Evolutionary conservation across 2,329 filamentous ascomycete species (phyloP), one percentile per base, ranked within the genome.

Genomic region (Orbilia oligospora): DNA sequence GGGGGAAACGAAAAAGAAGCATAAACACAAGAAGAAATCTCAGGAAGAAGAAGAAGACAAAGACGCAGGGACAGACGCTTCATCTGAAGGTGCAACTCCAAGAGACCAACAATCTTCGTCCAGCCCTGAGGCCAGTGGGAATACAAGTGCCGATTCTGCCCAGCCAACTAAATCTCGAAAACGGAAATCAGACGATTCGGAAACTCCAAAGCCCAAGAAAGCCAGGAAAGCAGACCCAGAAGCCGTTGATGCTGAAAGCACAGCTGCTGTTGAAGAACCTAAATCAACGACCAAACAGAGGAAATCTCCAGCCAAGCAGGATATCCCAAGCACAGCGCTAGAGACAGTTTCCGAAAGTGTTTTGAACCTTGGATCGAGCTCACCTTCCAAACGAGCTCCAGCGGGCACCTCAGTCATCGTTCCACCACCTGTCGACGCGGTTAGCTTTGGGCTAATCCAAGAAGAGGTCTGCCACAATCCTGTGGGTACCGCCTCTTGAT

Each of bases 401-500:
- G 75, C 75, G 1, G 75, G 75, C 33, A 78, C 75, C 36, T 79
- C 76, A 6, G 56, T 75, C 27, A 79, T 79, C 33, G 51, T 73
- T 18, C 76, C 76, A 1, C 76, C 76, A n/a, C 69, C 76, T 27
- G 69, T 75, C 18, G 56, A 73, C 27, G 69, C 63, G 9, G 36
- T 41, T 36, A 30, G 44, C 5, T 79, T 79, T n/a, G 76, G 76
- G 12, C 56, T 79, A n/a, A 75, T 79, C 18, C 76, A 79, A 44
- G 76, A 79, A 53, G 76, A 79, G 53, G 69, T 79, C 18, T 64
- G 65, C 41, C 53, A 70, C 33, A 79, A 79, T 63, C 76, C 76
- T 49, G 76, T 79, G 55, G 49, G 76, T 67, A 67, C 58, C 18
- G 27, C 53, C 20, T 58, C 38, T 67, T 67, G 30, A 38, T 58